phyloP scores from a whole-genome alignment of 148 eudicot species.

The Polygonum aviculare region DNA sequence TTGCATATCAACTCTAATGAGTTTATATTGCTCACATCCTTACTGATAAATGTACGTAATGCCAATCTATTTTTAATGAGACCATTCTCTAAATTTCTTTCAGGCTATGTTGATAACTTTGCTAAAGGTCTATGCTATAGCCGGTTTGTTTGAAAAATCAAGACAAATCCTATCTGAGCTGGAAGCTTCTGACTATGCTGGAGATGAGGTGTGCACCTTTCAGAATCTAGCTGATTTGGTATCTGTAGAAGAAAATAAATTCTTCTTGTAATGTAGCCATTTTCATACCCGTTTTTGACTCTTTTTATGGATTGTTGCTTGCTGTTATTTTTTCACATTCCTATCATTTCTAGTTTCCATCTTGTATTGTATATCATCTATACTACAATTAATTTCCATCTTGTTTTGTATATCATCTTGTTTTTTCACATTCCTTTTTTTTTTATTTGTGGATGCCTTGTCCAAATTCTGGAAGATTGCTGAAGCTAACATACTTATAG shows the following conservation, averaged over 20 bases:
- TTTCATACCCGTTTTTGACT: background rate
- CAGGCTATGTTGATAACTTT: slow-evolving; percentile 83
- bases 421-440: slow-evolving; percentile 20
- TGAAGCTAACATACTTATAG: slow-evolving; percentile 64
- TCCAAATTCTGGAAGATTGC: slow-evolving; percentile 64
- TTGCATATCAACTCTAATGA: background rate
- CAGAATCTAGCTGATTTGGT: background rate
- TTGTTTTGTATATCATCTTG: background rate
- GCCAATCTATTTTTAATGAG: background rate
- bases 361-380: too few species aligned
- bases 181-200: slow-evolving; percentile 69
- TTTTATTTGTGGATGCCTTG: slow-evolving; percentile 79
- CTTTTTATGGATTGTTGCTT: background rate
- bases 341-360: background rate
- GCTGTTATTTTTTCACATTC: background rate
- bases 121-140: slow-evolving; percentile 76
- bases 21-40: background rate
- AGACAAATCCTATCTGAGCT: slow-evolving; percentile 53
- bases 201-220: slow-evolving; percentile 56
- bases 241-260: background rate
- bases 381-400: background rate
- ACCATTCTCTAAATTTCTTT: slow-evolving; percentile 14
- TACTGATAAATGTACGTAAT: background rate
- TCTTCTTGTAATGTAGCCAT: background rate
- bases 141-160: slow-evolving; percentile 70